phyloP scores from a whole-genome alignment of 108 stramenopile genomes.

The Conticribra guillardii region DNA sequence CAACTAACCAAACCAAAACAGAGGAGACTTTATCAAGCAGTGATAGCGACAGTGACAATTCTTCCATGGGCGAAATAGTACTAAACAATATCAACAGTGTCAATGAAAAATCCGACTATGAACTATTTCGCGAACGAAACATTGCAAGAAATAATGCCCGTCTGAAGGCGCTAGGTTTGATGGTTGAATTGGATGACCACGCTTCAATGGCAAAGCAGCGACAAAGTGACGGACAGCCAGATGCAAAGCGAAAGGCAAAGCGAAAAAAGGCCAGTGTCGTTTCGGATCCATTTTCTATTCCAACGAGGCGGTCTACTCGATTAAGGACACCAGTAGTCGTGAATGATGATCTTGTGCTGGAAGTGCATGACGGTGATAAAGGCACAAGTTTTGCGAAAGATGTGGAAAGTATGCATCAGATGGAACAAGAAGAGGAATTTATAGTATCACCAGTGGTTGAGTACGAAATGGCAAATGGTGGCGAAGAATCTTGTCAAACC shows the following conservation, averaged over 20 bases:
- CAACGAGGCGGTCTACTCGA: conserved; percentile 30
- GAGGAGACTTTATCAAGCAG: background rate
- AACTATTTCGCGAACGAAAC: conserved; percentile 47
- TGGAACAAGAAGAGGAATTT: conserved; percentile 26
- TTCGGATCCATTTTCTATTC: background rate
- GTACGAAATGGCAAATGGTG: conserved; percentile 28
- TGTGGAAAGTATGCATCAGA: background rate
- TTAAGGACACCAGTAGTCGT: conserved; percentile 7
- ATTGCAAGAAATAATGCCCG: conserved; percentile 46
- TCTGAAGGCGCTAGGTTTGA: conserved; percentile 29
- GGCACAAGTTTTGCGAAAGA: background rate
- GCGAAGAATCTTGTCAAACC: background rate
- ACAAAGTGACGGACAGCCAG: background rate
- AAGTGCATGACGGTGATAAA: background rate
- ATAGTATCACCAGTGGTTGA: conserved; percentile 47
- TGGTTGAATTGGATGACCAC: background rate
- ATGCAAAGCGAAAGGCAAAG: conserved; percentile 1
- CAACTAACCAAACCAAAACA: background rate
- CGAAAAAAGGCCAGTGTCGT: conserved; percentile 7
- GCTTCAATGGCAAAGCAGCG: background rate
- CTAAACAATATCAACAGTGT: no score
- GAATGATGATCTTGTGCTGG: background rate
- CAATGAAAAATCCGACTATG: conserved; percentile 51
- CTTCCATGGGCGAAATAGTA: no score
- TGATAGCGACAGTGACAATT: conserved; percentile 11